Conservation (phyloP, 768 basidiomycete species). For the Fibroporia radiculosa region DNA sequence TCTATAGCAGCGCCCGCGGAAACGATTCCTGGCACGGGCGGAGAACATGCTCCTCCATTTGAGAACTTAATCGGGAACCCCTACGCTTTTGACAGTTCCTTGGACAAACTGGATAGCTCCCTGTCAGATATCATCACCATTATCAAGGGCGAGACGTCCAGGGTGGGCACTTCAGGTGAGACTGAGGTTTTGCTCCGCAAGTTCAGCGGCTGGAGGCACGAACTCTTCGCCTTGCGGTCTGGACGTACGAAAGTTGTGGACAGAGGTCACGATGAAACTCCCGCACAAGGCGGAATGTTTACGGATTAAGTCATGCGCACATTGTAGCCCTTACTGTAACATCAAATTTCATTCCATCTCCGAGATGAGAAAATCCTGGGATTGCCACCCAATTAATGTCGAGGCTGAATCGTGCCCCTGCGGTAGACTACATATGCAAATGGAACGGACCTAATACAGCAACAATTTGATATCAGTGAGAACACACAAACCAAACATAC, state of each 20-base stretch:
- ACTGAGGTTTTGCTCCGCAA: slow-evolving; percentile 30
- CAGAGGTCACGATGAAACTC: background rate
- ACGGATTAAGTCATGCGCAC: background rate
- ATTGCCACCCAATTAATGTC: too few relatives aligned
- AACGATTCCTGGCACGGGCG: slow-evolving; percentile 17
- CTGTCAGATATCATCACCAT: slow-evolving; percentile 35
- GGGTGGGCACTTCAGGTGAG: slow-evolving; percentile 27
- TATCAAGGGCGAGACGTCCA: slow-evolving; percentile 35
- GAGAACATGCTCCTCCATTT: slow-evolving; percentile 9
- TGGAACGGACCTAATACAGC: too few relatives aligned
- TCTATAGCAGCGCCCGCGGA: slow-evolving; percentile 17
- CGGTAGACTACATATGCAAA: too few relatives aligned
- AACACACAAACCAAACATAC: too few relatives aligned
- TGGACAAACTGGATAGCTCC: slow-evolving; percentile 37
- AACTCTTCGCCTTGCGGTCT: slow-evolving; percentile 28
- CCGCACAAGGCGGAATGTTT: background rate
- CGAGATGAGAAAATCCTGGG: too few relatives aligned
- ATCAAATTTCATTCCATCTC: too few relatives aligned
- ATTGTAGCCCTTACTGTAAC: too few relatives aligned
- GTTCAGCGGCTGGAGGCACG: slow-evolving; percentile 35
- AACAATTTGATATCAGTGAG: too few relatives aligned
- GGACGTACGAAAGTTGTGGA: background rate
- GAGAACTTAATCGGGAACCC: slow-evolving; percentile 36
- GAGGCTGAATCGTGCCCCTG: too few relatives aligned
- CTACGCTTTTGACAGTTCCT: slow-evolving; percentile 34